phyloP scores from a whole-genome alignment of 768 basidiomycete genomes.

The Pisolithus sp. region DNA sequence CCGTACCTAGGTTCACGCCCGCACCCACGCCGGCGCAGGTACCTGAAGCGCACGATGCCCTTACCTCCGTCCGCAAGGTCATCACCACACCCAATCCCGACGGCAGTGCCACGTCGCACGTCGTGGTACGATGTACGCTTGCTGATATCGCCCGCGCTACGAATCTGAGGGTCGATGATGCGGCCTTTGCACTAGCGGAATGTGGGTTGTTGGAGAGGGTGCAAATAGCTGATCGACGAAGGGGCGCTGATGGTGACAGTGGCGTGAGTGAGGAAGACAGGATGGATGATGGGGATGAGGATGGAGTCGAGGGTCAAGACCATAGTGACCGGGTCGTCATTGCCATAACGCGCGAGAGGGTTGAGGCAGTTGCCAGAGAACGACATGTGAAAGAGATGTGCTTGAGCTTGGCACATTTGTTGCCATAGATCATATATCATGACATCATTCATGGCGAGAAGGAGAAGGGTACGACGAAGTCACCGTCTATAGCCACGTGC shows the following conservation, averaged over 20 bases:
- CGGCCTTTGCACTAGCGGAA: constrained; percentile 83
- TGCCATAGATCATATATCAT: constrained; percentile 29
- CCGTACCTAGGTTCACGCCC: constrained; percentile 1
- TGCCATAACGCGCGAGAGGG: constrained; percentile 57
- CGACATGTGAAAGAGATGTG: constrained; percentile 68
- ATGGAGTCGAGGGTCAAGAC: neutral
- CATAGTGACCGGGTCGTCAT: constrained; percentile 27
- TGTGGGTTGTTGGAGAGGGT: constrained; percentile 64
- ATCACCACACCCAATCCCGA: constrained; percentile 54
- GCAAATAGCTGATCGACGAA: constrained; percentile 29
- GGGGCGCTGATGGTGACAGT: constrained; percentile 15
- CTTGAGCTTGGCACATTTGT: constrained; percentile 53
- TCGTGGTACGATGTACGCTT: constrained; percentile 66
- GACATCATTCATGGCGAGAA: no score
- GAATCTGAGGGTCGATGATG: constrained; percentile 78
- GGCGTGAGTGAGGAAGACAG: neutral
- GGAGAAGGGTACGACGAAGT: no score
- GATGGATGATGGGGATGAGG: neutral
- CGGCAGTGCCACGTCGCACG: constrained; percentile 66
- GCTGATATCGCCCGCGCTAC: constrained; percentile 72
- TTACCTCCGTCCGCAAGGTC: constrained; percentile 49
- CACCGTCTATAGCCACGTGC: no score
- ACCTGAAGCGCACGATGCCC: constrained; percentile 37
- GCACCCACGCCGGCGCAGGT: neutral
- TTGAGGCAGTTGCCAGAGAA: constrained; percentile 59